These are phyloP conservation scores for Monosporozyma siamensis DNA, from an alignment of 805 yeast species.

Conservation along the genomic window DNA sequence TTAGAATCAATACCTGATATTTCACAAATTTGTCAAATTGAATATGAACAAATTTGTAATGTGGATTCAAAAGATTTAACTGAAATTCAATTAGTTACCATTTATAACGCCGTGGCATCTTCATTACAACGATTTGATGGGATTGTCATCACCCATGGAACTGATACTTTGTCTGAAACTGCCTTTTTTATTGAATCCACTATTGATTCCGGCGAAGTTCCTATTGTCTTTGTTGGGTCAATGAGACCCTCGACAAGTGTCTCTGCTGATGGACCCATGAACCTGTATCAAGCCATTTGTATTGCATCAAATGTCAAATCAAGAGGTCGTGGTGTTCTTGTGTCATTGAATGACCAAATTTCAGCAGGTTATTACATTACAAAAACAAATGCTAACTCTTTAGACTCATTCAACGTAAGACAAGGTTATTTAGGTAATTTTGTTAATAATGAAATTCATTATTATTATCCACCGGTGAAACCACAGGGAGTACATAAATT, in stretches of 20 bases:
- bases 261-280: conserved; percentile 67
- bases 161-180: conserved; percentile 61
- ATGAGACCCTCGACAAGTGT: conserved; percentile 68
- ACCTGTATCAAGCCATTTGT: conserved; percentile 58
- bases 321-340: conserved; percentile 50
- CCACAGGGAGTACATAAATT: conserved; percentile 43
- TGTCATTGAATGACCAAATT: conserved; percentile 58
- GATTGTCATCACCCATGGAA: conserved; percentile 61
- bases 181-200: conserved; percentile 51
- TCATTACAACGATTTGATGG: conserved; percentile 44
- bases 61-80: conserved; percentile 52
- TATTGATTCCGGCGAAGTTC: conserved; percentile 38
- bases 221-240: conserved; percentile 61
- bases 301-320: conserved; percentile 48
- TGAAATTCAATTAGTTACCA: conserved; percentile 35
- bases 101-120: conserved; percentile 39
- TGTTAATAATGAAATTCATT: conserved; percentile 56
- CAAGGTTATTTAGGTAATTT: conserved; percentile 66
- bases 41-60: conserved; percentile 54
- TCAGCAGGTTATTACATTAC: conserved; percentile 64
- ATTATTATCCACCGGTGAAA: conserved; percentile 52
- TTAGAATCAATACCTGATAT: conserved; percentile 49
- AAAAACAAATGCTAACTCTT: conserved; percentile 59
- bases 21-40: conserved; percentile 43
- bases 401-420: conserved; percentile 62